Evolutionary conservation across 371 early-diverging fungal genomes (phyloP).

Genomic region (Mortierella sp.): DNA sequence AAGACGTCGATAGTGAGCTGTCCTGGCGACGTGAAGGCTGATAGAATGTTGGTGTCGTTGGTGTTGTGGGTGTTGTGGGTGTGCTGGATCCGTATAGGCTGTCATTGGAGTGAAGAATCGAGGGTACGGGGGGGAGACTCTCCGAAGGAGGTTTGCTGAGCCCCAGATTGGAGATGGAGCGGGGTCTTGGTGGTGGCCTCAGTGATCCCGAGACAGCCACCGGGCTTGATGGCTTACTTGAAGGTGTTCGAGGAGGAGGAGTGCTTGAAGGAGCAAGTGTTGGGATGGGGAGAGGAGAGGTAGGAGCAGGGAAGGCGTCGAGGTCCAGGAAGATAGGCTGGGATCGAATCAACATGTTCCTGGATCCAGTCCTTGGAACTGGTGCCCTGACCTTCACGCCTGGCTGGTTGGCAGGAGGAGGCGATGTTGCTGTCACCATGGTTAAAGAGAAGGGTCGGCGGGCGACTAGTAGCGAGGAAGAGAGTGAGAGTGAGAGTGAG

Average conservation of each 20-base stretch:
- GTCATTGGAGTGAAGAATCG: conserved; percentile 36
- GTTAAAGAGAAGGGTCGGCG: neutral
- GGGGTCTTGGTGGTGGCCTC: conserved; percentile 47
- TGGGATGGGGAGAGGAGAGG: conserved; percentile 41
- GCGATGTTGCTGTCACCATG: conserved; percentile 42
- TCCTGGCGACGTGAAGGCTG: conserved; percentile 18
- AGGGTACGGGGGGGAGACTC: conserved; percentile 47
- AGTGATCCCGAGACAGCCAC: conserved; percentile 13
- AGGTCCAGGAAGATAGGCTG: conserved; percentile 33
- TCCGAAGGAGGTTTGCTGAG: conserved; percentile 40
- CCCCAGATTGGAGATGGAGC: conserved; percentile 32
- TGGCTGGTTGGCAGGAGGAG: neutral
- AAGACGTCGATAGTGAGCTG: conserved; percentile 5
- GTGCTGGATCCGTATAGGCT: conserved; percentile 21
- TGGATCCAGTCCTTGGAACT: conserved; percentile 20
- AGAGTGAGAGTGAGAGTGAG: neutral
- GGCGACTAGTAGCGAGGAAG: conserved; percentile 1
- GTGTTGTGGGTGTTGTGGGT: conserved; percentile 36
- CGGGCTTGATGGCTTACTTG: conserved; percentile 13
- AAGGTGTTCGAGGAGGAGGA: conserved; percentile 19
- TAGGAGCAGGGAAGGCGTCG: conserved; percentile 39
- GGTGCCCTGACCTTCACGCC: conserved; percentile 20
- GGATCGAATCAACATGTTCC: conserved; percentile 27
- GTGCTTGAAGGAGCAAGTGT: conserved; percentile 1
- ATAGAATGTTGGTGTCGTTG: conserved; percentile 19